Evolutionary conservation across 1,284 basidiomycete genomes (phyloP).

Genomic region (Fistulina hepatica): DNA sequence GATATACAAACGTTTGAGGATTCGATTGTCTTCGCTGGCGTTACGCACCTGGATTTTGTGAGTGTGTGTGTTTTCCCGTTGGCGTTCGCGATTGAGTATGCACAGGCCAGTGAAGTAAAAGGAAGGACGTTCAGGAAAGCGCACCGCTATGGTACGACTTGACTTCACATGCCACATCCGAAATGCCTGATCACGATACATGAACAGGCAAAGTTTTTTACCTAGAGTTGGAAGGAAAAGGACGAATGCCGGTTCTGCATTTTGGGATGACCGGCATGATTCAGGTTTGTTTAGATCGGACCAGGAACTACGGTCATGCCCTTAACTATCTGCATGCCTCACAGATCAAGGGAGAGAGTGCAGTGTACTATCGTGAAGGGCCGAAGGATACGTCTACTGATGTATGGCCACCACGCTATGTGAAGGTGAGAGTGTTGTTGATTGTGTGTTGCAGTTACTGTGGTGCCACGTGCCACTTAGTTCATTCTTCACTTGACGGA

Average conservation of each 20-base stretch:
- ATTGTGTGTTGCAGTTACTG: background rate
- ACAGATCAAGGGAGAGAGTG: slow-evolving; percentile 53
- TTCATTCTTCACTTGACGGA: slow-evolving; percentile 49
- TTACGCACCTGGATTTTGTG: slow-evolving; percentile 56
- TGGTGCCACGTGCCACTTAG: slow-evolving; percentile 25
- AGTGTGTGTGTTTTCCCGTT: slow-evolving; percentile 18
- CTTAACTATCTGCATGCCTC: background rate
- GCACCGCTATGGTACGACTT: slow-evolving; percentile 45
- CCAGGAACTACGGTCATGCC: slow-evolving; percentile 8
- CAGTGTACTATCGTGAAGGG: slow-evolving; percentile 53
- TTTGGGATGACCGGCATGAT: slow-evolving; percentile 83
- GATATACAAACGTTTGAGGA: slow-evolving; percentile 56
- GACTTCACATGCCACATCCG: background rate
- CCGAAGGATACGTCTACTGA: slow-evolving; percentile 36
- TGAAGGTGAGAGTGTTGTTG: slow-evolving; percentile 38
- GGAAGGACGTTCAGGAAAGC: slow-evolving; percentile 52
- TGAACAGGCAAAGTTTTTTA: slow-evolving; percentile 67
- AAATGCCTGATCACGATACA: slow-evolving; percentile 1
- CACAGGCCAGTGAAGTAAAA: slow-evolving; percentile 46
- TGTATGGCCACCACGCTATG: slow-evolving; percentile 69
- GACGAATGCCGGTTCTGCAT: slow-evolving; percentile 60
- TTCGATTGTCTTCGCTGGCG: slow-evolving; percentile 57
- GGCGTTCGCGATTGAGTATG: slow-evolving; percentile 3
- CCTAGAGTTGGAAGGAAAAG: slow-evolving; percentile 53
- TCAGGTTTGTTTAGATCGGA: slow-evolving; percentile 46